A percentile compares a stretch with the other conserved stretches of the same genome.
Conservation (phyloP, 2,329 filamentous ascomycete genomes). For the Penicillium sp. region DNA sequence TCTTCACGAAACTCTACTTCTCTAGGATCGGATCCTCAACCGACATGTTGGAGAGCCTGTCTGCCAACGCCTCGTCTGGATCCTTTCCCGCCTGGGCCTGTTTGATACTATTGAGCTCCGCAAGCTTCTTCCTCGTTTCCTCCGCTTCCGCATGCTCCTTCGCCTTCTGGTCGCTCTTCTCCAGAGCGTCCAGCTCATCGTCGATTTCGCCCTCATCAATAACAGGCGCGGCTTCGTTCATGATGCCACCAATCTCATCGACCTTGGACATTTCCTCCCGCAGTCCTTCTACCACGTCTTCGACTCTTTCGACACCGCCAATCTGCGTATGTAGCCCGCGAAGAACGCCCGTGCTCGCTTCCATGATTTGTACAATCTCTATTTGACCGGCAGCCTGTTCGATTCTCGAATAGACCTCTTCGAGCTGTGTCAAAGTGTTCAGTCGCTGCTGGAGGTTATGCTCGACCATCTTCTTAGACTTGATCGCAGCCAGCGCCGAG, state of each 20-base stretch:
- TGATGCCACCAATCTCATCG: conserved; percentile 76
- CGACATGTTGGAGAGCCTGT: conserved; percentile 42
- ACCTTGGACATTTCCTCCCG: conserved; percentile 76
- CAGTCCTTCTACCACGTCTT: conserved; percentile 70
- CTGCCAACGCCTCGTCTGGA: conserved; percentile 35
- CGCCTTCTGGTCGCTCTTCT: conserved; percentile 55
- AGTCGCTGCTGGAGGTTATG: conserved; percentile 68
- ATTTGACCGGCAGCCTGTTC: conserved; percentile 83
- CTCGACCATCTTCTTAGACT: conserved; percentile 79
- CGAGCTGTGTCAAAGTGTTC: conserved; percentile 73
- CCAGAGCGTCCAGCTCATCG: conserved; percentile 77
- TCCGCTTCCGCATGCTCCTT: conserved; percentile 50
- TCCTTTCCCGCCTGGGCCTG: conserved; percentile 25
- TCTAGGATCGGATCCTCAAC: conserved; percentile 34
- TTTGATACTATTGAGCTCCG: conserved; percentile 45
- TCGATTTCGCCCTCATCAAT: conserved; percentile 84
- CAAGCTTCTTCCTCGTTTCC: conserved; percentile 50
- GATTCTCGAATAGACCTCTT: conserved; percentile 78
- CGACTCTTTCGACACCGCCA: conserved; percentile 73
- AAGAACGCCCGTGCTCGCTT: conserved; percentile 71
- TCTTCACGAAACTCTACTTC: conserved; percentile 9
- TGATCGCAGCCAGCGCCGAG: conserved; percentile 73
- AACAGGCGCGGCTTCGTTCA: conserved; percentile 61
- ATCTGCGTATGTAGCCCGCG: conserved; percentile 70
- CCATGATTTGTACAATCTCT: conserved; percentile 78